Base-by-base conservation (phyloP, 2,329 filamentous ascomycete species). In the Aaosphaeria arxii region DNA sequence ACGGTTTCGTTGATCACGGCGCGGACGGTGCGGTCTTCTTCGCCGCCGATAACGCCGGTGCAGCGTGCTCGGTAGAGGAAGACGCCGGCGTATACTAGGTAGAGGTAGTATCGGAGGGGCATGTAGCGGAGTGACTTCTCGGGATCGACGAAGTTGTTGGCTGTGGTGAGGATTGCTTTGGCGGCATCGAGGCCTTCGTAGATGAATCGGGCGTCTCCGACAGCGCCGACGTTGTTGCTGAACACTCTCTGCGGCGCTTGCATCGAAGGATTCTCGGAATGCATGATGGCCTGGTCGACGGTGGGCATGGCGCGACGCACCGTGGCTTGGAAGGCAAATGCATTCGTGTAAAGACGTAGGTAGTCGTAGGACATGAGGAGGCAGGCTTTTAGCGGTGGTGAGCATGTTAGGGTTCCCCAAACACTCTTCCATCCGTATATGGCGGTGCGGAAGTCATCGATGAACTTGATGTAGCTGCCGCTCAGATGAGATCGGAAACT, bases 321-420 rank as follows among this genome's bases (percentile, higher is more conserved):
- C 1, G 84, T 87, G 3, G 86, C 86, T 62, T 89, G 86, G 55
- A 89, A 89, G 1, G 86, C 86, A 61, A 89, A 89, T 0, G 86
- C 86, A 49, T 88, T 88, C 43, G 86, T 87, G 63, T 89, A 89
- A 1, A 89, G 75, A 5, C 86, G 78, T 1, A 89, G 71, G 59
- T 88, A 89, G 56, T 89, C 85, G 59, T 88, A 88, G 0, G 85
- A 87, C 59, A 89, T 76, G 28, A 87, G 74, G 2, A 89, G 69
- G 5, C 81, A 86, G 4, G 83, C 81, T 62, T 87, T 87, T 53
- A 88, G 79, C 5, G 81, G 79, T 1, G 81, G 76, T 1, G 85
- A 86, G 60, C 85, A 88, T 39, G 79, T 81, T 30, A 87, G 65
- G 2, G 80, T 81, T 1, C 84, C 84, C 85, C 86, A 88, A 1